These are phyloP conservation scores for Fusarium multiceps DNA, from an alignment of 2,329 filamentous ascomycete species.

Conservation along the genomic window DNA sequence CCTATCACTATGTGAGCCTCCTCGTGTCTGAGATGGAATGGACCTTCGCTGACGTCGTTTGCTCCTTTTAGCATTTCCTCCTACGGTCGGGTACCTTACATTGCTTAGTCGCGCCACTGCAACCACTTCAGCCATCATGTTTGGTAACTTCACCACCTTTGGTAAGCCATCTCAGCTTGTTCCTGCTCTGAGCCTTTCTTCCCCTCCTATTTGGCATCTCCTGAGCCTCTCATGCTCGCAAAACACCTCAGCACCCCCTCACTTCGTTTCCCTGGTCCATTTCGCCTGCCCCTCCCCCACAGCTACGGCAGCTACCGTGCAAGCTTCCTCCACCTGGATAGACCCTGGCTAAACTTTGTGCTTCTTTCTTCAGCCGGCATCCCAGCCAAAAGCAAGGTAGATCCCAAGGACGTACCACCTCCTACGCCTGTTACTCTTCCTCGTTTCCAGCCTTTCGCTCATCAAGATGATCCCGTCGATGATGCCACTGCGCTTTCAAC, in stretches of 20 bases:
- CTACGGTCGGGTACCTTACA: slow-evolving; percentile 26
- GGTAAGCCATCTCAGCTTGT: slow-evolving; percentile 47
- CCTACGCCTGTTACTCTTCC: slow-evolving; percentile 67
- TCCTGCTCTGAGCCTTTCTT: background rate
- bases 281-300: slow-evolving; percentile 27
- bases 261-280: slow-evolving; percentile 20
- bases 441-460: slow-evolving; percentile 54
- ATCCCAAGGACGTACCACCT: slow-evolving; percentile 65
- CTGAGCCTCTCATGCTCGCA: slow-evolving; percentile 17
- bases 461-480: slow-evolving; percentile 47
- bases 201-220: background rate
- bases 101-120: slow-evolving; percentile 37
- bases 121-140: slow-evolving; percentile 52
- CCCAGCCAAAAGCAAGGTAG: slow-evolving; percentile 48
- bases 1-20: slow-evolving; percentile 23
- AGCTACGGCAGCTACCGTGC: slow-evolving; percentile 17
- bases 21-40: slow-evolving; percentile 13
- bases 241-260: slow-evolving; percentile 39
- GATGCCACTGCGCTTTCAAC: slow-evolving; percentile 56
- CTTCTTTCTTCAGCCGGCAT: slow-evolving; percentile 44
- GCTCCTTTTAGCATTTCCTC: slow-evolving; percentile 23
- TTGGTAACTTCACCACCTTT: slow-evolving; percentile 56
- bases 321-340: slow-evolving; percentile 27
- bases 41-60: slow-evolving; percentile 29
- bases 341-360: slow-evolving; percentile 36